phyloP scores from a whole-genome alignment of 2,329 filamentous ascomycete species.

The Herpotrichia juniperi region DNA sequence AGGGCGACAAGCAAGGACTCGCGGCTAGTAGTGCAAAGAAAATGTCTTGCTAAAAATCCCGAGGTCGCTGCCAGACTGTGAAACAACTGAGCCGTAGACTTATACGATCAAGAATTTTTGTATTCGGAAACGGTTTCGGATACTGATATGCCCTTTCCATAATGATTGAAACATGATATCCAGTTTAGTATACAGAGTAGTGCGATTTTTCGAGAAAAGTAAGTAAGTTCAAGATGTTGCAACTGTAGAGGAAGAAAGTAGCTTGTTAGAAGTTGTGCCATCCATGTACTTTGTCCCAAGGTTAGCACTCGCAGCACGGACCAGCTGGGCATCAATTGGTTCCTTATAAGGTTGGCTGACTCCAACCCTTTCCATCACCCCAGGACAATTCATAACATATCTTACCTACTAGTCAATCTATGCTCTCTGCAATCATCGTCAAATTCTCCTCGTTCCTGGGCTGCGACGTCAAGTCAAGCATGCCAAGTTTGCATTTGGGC shows the following conservation, averaged over 20 bases:
- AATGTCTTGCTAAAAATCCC: conserved; percentile 22
- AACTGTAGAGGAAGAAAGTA: too few species aligned
- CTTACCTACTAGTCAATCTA: not conserved
- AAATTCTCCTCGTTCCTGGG: not conserved
- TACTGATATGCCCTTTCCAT: too few species aligned
- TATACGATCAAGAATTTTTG: not conserved
- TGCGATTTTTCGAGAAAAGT: too few species aligned
- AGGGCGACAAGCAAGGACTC: conserved; percentile 60
- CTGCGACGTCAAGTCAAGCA: not conserved
- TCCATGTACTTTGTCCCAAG: too few species aligned
- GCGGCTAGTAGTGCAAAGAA: conserved; percentile 69
- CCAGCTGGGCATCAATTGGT: too few species aligned
- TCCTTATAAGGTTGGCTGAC: too few species aligned
- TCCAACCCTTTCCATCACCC: not conserved
- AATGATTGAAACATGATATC: too few species aligned
- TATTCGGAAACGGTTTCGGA: not conserved
- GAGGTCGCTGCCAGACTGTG: not conserved
- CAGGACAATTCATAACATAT: not conserved
- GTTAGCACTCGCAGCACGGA: too few species aligned
- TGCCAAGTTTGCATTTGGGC: not conserved
- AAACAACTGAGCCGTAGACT: not conserved
- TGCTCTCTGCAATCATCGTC: not conserved
- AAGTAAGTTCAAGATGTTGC: too few species aligned
- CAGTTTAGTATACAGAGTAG: too few species aligned
- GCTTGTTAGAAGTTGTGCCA: too few species aligned